Evolutionary conservation across 495 filamentous ascomycete species (phyloP).

Genomic region (Amphirosellinia nigrospora): DNA sequence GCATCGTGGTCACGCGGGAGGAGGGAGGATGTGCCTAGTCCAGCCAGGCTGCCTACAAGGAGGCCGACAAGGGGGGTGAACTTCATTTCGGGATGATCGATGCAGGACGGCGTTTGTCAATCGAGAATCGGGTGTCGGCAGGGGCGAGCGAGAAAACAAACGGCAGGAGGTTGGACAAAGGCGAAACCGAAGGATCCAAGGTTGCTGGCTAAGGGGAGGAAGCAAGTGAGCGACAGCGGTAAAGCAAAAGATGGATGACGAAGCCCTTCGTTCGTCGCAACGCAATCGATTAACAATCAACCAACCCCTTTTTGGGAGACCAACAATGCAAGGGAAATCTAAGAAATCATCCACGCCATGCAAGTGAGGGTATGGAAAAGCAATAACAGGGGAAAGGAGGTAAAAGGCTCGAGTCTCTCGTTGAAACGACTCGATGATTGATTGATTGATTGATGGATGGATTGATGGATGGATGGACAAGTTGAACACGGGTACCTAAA

Average conservation of each 20-base stretch:
- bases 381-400: slow-evolving; percentile 11
- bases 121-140: neutral
- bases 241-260: neutral
- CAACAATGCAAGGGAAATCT: slow-evolving; percentile 14
- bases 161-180: neutral
- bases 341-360: slow-evolving; percentile 17
- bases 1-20: slow-evolving; percentile 64
- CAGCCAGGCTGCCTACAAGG: slow-evolving; percentile 47
- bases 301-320: neutral
- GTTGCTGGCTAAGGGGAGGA: neutral
- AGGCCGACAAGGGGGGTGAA: slow-evolving; percentile 50
- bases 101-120: slow-evolving; percentile 20
- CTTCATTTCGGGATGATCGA: slow-evolving; percentile 48
- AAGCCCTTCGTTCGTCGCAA: neutral
- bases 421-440: slow-evolving; percentile 3
- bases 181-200: neutral
- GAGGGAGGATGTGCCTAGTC: slow-evolving; percentile 66
- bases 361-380: slow-evolving; percentile 2
- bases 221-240: neutral
- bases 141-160: neutral
- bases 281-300: slow-evolving; percentile 4
- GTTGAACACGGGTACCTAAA: neutral
- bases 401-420: slow-evolving; percentile 5
- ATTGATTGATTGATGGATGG: too few relatives aligned
- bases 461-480: too few relatives aligned